Base-by-base conservation (phyloP, 148 eudicot genomes). In the Polygonum maritimum region DNA sequence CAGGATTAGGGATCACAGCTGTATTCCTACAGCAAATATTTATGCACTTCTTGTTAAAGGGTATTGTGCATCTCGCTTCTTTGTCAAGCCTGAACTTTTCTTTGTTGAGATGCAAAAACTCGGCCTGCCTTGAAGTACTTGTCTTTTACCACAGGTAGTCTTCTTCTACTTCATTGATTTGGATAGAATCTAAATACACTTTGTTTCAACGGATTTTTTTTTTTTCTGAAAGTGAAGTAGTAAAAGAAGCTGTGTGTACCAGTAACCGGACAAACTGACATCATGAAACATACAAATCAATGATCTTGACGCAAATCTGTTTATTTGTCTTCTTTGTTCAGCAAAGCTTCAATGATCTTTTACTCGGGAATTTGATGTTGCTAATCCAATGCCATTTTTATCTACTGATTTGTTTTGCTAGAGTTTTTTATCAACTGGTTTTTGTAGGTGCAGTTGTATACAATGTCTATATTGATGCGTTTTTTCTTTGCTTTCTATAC, bases 1-100 rank as follows among this genome's bases (percentile, higher is more conserved):
- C 31, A 26, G 31, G 31, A 26, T 26, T 26, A 26, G 31, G 31
- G 31, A 26, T 26, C 31, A 26, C 31, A 26, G 85, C 41, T 93
- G 98, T 70, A 80, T 93, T 77, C 97, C 97, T 39, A 91, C 94
- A 19, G 91, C 89, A 84, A 91, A 91, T 76, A 93, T 92, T 55
- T 93, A 88, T 80, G 94, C 94, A 33, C 91, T 93, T 79, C 92
- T 93, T 73, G 44, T 93, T 44, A 93, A 85, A 78, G 88, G 91
- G 40, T 93, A 87, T 82, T 93, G 92, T 79, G 82, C 70, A 75
- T 86, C 87, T 83, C 86, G 91, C 19, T 78, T 87, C 76, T 83
- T 85, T 75, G 87, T 77, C 48, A 90, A 88, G 69, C 94, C 90
- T 73, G 94, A 93, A 84, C 94, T 92, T 60, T 81, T 91, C 47